Evolutionary conservation across 1,139 yeast species (phyloP), one percentile per base, ranked within the genome.

Genomic region (Yamadazyma spencermartinsiae): DNA sequence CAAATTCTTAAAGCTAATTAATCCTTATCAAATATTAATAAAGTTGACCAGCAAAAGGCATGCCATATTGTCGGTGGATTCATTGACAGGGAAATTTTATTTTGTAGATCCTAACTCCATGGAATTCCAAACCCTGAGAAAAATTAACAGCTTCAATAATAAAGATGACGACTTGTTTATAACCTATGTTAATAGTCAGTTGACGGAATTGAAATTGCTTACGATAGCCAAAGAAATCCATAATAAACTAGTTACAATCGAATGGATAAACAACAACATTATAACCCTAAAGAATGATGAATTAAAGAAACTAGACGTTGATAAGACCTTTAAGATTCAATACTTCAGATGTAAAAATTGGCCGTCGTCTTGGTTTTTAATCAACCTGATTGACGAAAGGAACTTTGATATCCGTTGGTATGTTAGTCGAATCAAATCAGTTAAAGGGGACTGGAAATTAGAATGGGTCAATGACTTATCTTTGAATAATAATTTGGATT

Each of bases 361-460:
- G 90, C 88, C 89, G 1, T 63, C 79, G 2, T 77, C 81, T 40
- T 84, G 90, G 90, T 80, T 80, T 54, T 58, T 84, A 35, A 72
- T 81, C 4, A 66, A 63, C 34, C 61, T 72, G 37, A 59, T 73
- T 3, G 55, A 66, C 58, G 72, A 80, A 31, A 60, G 68, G 39
- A 72, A 65, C 28, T 66, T 78, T 1, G 68, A 70, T 13, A 63
- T 79, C 6, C 68, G 72, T 39, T 76, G 86, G 68, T 83, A 81
- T 74, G 84, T 83, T 21, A 80, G 86, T 4, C 70, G 83, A 40
- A 74, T 82, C 34, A 73, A 72, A 46, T 75, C 85, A 1, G 60
- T 72, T 4, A 70, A 74, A 42, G 87, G 87, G 2, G 80, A 73
- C 42, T 82, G 89, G 89, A 66, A 72, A 28, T 58, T 82, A 40